These are phyloP conservation scores for Backusella tarrabulga DNA, from an alignment of 192 early-diverging fungal genomes.

Conservation along the genomic window DNA sequence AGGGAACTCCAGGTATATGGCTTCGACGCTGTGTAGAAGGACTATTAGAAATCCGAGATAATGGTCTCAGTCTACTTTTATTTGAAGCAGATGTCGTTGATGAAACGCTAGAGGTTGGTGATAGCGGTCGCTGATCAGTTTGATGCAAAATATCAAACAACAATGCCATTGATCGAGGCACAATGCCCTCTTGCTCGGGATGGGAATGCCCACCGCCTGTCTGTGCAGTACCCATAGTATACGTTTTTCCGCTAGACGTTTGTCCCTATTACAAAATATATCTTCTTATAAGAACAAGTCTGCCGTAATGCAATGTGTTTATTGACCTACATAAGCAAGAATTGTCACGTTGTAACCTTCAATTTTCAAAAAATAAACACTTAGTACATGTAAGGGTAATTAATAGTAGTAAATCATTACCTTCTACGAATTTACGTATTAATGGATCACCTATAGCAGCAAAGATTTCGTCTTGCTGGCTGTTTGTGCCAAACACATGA, in stretches of 20 bases:
- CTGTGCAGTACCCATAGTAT: conserved; percentile 88
- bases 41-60: conserved; percentile 17
- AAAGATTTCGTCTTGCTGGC: conserved; percentile 32
- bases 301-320: conserved; percentile 10
- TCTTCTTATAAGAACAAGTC: neutral
- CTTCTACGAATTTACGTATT: conserved; percentile 36
- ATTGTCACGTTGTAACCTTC: conserved; percentile 92
- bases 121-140: conserved; percentile 93
- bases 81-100: conserved; percentile 43
- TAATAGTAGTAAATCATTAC: neutral
- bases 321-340: conserved; percentile 73
- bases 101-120: conserved; percentile 84
- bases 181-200: conserved; percentile 47
- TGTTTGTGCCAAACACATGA: conserved; percentile 36
- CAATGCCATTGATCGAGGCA: conserved; percentile 68
- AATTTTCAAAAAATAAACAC: neutral
- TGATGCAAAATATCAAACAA: conserved; percentile 51
- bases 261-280: conserved; percentile 48
- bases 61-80: conserved; percentile 29
- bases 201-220: conserved; percentile 21
- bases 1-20: neutral
- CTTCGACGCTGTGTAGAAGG: neutral
- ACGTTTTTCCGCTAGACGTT: conserved; percentile 94
- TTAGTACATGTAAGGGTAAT: neutral
- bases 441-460: conserved; percentile 17